Base-by-base conservation (phyloP, 371 early-diverging fungal genomes). In the Circinella umbellata region DNA sequence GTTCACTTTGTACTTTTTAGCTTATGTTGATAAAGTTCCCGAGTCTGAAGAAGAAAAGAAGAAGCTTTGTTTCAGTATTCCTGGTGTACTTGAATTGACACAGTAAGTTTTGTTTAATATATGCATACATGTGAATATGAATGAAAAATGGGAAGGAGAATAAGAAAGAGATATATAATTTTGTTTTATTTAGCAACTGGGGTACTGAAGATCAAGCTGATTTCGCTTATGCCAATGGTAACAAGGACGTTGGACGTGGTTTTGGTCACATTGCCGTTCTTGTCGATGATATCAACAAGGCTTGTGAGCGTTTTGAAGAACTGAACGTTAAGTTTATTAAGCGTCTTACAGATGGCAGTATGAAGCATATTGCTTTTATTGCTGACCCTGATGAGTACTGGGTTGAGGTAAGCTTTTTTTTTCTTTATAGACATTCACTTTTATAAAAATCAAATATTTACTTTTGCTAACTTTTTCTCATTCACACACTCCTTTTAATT, bases 311-410 rank as follows among this genome's bases (percentile, higher is more conserved):
- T 37, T 89, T 92, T 67, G 92, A 92, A 68, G 75, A 81, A 65
- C 76, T 89, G 69, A 86, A 86, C 46, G 95, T 94, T 76, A 89
- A 86, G 61, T 94, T 93, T 72, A 71, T 91, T 75, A 96, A 96
- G 88, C 83, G 88, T 42, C 88, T 90, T 14, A 78, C 84, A 27
- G 94, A 94, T 54, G 96, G 94, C 39, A 83, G 76, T 34, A 94
- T 94, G 95, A 90, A 90, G 75, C 80, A 89, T 76, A 94, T 96
- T 83, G 95, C 95, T 27, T 96, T 96, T 72, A 87, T 93, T 59
- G 77, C 89, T 63, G 96, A 96, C 70, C 96, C 96, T 59, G 96
- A 96, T 80, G 92, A 90, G 71, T 96, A 96, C 76, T 93, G 94
- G 89, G 80, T 93, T 66, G 94, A 93, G 69, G 77, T 73, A 78